A percentile compares a stretch with the other conserved stretches of the same genome.
phyloP scores from a whole-genome alignment of 139 green algal genomes.

The Tetradesmus obliquus region DNA sequence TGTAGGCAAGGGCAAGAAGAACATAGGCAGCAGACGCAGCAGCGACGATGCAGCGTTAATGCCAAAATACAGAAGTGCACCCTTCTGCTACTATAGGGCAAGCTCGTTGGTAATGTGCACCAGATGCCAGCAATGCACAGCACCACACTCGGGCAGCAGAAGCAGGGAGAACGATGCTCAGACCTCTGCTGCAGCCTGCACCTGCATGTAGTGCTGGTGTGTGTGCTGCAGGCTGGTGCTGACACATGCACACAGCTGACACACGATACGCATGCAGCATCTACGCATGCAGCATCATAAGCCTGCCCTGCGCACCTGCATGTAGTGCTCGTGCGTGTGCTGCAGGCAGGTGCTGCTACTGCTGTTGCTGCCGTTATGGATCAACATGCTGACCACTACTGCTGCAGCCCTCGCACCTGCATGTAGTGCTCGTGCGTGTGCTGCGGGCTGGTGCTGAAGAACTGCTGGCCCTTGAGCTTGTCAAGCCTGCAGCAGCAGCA shows the following conservation, averaged over 20 bases:
- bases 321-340: not conserved
- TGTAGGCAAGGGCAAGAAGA: not conserved
- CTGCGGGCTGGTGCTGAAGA: constrained; percentile 67
- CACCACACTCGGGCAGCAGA: not conserved
- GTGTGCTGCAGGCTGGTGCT: no score
- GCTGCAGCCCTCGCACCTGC: constrained; percentile 51
- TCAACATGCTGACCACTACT: not conserved
- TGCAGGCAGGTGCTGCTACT: not conserved
- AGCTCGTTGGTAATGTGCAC: not conserved
- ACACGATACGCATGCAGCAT: not conserved
- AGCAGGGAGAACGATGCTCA: not conserved
- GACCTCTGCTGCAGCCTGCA: no score
- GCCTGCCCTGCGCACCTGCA: not conserved
- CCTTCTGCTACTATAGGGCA: not conserved
- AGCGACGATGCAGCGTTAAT: not conserved
- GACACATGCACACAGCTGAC: not conserved
- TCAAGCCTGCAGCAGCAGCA: constrained; percentile 61
- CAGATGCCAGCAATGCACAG: not conserved
- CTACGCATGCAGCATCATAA: not conserved
- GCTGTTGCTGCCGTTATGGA: not conserved
- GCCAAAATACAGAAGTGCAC: not conserved
- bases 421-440: constrained; percentile 93
- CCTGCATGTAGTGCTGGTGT: no score
- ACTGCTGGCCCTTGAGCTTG: constrained; percentile 81
- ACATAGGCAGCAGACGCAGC: not conserved